These are phyloP conservation scores for Saprolegnia diclina DNA, from an alignment of 352 stramenopile genomes.

Conservation along the genomic window DNA sequence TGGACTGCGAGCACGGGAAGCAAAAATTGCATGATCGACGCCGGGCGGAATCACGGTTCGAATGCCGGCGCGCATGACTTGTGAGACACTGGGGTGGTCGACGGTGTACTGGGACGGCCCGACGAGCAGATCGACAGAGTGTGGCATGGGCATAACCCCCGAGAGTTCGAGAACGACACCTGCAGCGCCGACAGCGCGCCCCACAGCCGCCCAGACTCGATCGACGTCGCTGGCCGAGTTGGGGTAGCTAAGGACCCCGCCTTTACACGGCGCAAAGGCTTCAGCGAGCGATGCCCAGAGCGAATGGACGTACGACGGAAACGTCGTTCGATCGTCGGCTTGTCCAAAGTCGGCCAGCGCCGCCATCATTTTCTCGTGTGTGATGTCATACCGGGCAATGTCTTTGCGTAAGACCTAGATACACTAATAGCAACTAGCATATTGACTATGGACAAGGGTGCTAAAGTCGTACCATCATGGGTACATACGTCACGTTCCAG, in stretches of 20 bases:
- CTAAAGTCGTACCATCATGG: no score
- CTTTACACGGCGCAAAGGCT: slow-evolving; percentile 1
- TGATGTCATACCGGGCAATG: no score
- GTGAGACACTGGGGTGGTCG: background rate
- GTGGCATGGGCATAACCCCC: background rate
- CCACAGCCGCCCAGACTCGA: background rate
- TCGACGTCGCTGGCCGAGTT: background rate
- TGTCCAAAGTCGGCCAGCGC: background rate
- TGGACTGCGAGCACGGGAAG: background rate
- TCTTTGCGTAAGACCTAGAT: no score
- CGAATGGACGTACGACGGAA: background rate
- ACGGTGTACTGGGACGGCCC: slow-evolving; percentile 1
- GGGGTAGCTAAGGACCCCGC: background rate
- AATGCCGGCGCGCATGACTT: background rate
- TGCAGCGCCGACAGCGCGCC: background rate
- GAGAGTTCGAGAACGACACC: background rate
- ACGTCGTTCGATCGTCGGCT: background rate
- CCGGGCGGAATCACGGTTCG: background rate
- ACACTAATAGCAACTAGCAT: no score
- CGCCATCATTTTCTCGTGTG: background rate
- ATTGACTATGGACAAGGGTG: no score
- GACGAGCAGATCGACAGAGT: background rate
- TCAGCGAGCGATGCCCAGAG: background rate
- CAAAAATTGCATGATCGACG: background rate
- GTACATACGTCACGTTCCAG: no score